A percentile compares a stretch with the other conserved stretches of the same genome.
phyloP scores from a whole-genome alignment of 176 grass and related monocot genomes.

The Microstegium vimineum region DNA sequence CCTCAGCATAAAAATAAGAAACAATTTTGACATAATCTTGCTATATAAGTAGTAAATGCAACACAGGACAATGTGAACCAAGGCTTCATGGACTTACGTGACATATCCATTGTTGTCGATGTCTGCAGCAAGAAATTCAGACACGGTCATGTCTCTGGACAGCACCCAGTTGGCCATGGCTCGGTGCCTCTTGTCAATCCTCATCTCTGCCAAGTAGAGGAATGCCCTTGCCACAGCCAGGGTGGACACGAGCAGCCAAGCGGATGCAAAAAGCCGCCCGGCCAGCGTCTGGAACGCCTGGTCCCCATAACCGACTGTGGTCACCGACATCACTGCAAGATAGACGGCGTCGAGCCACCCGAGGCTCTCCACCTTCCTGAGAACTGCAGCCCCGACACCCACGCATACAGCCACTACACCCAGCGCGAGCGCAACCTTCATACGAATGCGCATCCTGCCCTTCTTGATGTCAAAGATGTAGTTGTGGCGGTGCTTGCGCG shows the following conservation, averaged over 20 bases:
- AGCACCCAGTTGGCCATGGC: constrained; percentile 86
- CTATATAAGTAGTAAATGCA: neutral
- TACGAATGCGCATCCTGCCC: constrained; percentile 85
- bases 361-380: constrained; percentile 64
- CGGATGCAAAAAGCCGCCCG: constrained; percentile 70
- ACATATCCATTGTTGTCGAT: constrained; percentile 92
- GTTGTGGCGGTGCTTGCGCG: constrained; percentile 45
- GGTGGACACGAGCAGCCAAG: constrained; percentile 89
- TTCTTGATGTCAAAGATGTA: constrained; percentile 94
- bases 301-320: constrained; percentile 89
- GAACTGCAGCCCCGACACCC: constrained; percentile 58
- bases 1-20: neutral
- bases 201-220: constrained; percentile 88
- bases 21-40: neutral
- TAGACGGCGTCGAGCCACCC: constrained; percentile 74
- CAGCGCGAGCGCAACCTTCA: constrained; percentile 74
- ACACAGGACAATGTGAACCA: neutral
- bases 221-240: constrained; percentile 79
- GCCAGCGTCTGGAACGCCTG: constrained; percentile 58
- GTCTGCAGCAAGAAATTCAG: constrained; percentile 84
- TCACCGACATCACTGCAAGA: constrained; percentile 91
- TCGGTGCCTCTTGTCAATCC: constrained; percentile 89
- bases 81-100: constrained; percentile 53
- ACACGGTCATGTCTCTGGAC: constrained; percentile 78
- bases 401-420: constrained; percentile 64